These are phyloP conservation scores for Coffea humblotiana DNA, from an alignment of 305 asterid species.

Conservation along the genomic window DNA sequence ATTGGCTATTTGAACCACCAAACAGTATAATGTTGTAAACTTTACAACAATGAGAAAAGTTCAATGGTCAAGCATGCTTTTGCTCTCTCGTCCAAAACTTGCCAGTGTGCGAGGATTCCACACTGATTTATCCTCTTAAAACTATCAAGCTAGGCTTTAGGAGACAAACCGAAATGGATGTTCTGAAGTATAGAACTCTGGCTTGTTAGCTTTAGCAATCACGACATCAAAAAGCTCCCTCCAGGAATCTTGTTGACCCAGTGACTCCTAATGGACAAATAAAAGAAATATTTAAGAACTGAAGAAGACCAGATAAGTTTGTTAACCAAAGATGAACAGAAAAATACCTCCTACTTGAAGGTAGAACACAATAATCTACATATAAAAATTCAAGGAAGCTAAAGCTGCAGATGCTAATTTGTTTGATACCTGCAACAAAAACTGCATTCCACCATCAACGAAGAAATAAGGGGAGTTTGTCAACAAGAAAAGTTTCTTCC, in stretches of 20 bases:
- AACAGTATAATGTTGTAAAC: neutral
- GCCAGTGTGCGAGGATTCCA: neutral
- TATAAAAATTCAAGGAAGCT: neutral
- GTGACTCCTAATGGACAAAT: slow-evolving; percentile 53
- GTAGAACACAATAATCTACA: neutral
- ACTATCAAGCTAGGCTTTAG: neutral
- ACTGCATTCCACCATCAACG: slow-evolving; percentile 97
- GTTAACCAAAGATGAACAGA: slow-evolving; percentile 9
- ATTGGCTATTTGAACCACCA: neutral
- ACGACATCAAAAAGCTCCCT: slow-evolving; percentile 95
- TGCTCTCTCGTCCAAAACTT: neutral
- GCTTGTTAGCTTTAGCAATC: slow-evolving; percentile 95
- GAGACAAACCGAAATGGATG: slow-evolving; percentile 84
- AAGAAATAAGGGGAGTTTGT: slow-evolving; percentile 93
- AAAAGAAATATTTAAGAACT: slow-evolving; percentile 21
- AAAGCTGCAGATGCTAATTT: neutral
- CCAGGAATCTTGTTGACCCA: slow-evolving; percentile 83
- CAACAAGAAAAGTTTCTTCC: slow-evolving; percentile 89
- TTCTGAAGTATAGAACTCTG: slow-evolving; percentile 95
- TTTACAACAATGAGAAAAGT: neutral
- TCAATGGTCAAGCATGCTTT: too few species aligned
- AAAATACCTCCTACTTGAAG: neutral
- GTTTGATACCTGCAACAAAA: slow-evolving; percentile 76
- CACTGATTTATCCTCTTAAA: neutral
- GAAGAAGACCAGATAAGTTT: neutral